Evolutionary conservation across 2,329 filamentous ascomycete genomes (phyloP), one percentile per base, ranked within the genome.

Genomic region (Verticillium alfalfae): DNA sequence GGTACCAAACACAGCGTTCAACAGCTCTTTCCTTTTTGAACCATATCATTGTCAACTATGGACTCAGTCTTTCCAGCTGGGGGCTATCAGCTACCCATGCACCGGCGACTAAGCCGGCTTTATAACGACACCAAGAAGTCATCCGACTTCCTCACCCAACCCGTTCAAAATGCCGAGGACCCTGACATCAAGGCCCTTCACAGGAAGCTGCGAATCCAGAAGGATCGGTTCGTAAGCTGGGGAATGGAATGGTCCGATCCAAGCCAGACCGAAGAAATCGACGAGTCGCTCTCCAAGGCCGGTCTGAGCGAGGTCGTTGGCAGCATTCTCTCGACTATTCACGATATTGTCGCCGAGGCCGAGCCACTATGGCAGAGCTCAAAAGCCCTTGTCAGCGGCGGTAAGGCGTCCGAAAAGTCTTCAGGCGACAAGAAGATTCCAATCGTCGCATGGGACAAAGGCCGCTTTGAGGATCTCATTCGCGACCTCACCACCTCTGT

Each of bases 121-220:
- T 93, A 93, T 73, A 89, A 90, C 67, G 90, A 93, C 77, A 92
- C 90, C 62, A 93, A 93, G 72, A 89, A 87, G 67, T 91, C 88
- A 34, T 89, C 85, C 71, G 88, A 91, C 72, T 90, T 90, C 66
- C 86, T 91, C 71, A 88, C 84, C 72, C 84, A 84, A 71, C 83
- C 84, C 60, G 82, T 81, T 66, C 87, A 81, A 73, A 86, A 86
- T 70, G 77, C 84, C 68, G 79, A 88, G 70, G 81, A 88, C 71
- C 89, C 89, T 31, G 89, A 92, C 66, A 85, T 91, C 70, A 86
- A 88, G 69, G 82, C 84, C 16, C 78, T 93, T 37, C 88, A 93
- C 71, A 87, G 89, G 65, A 92, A 91, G 72, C 84, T 92, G 66
- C 85, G 89, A 65, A 92, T 93, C 67, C 91, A 93, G 69, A 92